These are phyloP conservation scores for Lasiodiplodia theobromae DNA, from an alignment of 2,329 filamentous ascomycete species.

Conservation along the genomic window DNA sequence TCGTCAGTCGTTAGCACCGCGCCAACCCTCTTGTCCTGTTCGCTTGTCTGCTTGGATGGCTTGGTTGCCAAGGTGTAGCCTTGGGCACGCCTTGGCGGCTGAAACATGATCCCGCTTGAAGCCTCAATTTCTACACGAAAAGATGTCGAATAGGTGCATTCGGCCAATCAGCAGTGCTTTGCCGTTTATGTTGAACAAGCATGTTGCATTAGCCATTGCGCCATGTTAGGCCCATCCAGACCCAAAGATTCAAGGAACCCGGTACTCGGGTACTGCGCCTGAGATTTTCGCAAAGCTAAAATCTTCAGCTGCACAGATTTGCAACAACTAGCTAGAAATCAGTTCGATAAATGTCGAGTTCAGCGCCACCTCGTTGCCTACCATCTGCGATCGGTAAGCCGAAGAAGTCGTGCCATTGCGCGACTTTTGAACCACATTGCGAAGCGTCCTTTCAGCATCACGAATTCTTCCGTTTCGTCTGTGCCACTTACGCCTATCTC, in stretches of 20 bases:
- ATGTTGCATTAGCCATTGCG: background rate
- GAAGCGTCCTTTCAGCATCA: background rate
- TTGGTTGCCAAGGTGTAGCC: conserved; percentile 16
- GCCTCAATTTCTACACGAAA: background rate
- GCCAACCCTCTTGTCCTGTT: conserved; percentile 14
- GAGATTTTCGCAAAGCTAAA: background rate
- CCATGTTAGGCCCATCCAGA: background rate
- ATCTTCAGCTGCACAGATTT: background rate
- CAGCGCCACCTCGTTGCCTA: background rate
- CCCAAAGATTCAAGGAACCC: background rate
- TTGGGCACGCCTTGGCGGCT: conserved; percentile 6
- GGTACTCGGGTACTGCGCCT: background rate
- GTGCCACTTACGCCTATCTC: conserved; percentile 15
- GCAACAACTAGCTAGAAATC: background rate
- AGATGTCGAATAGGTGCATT: background rate
- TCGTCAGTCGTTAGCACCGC: conserved; percentile 12
- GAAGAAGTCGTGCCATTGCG: background rate
- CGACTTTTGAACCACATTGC: background rate
- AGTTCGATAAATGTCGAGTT: background rate
- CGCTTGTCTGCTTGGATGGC: conserved; percentile 20
- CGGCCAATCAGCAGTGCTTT: background rate
- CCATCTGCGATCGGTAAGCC: background rate
- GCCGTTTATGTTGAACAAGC: background rate
- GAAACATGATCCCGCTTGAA: background rate
- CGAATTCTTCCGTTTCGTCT: background rate